Evolutionary conservation across 192 early-diverging fungal genomes (phyloP), one percentile per base, ranked within the genome.

Genomic region (Backusella circina): DNA sequence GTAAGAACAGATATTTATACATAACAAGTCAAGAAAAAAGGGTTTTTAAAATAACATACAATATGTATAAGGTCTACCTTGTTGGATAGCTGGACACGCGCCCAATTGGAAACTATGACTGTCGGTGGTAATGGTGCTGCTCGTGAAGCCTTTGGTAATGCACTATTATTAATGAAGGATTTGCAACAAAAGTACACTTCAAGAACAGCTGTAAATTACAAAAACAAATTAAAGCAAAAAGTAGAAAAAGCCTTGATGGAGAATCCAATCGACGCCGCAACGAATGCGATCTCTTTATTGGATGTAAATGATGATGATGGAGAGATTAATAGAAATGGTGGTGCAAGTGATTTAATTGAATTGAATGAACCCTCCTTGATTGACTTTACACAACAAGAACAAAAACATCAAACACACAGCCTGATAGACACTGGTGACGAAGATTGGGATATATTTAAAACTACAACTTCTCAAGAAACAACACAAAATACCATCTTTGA

Each of bases 41-140:
- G 33, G 33, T 35, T 3, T 3, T 3, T 41, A 71, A 47, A 33
- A 23, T n/a, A 23, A 78, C n/a, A n/a, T n/a, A 32, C 9, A 57
- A 57, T 23, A 18, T 30, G n/a, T 30, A 35, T 7, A 72, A 95
- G 94, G 78, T 99, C 98, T 8, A 94, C 91, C 0, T 77, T 88
- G 28, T 84, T 99, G 38, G 98, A 99, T 74, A 90, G 91, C 36
- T 99, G 97, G 98, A 88, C 91, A 26, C 88, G 95, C 84, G 93
- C 95, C 77, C 98, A 99, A 85, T 86, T 99, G 39, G 90, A 96
- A 47, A 84, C 87, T 9, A 93, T 94, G 92, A 95, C 95, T 79
- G 87, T 93, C 3, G 94, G 96, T 54, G 98, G 98, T 5, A 99
- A 99, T 79, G 85, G 82, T 18, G 89, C 90, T 41, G 90, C 93